Conservation (phyloP, 305 asterid species). For the Fraxinus platypoda region DNA sequence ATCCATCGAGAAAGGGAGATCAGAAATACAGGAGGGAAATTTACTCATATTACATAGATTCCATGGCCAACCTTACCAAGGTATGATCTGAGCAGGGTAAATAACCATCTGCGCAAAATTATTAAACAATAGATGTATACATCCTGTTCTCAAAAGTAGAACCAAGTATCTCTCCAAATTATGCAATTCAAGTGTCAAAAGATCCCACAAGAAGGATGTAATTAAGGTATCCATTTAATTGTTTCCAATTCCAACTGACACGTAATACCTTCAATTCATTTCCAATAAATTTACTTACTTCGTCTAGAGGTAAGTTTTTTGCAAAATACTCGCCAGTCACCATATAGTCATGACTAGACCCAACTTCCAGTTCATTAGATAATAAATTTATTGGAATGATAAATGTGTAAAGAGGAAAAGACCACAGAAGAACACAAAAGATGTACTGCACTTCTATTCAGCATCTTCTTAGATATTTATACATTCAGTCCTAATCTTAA, state of each 20-base stretch:
- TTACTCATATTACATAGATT: conserved; percentile 9
- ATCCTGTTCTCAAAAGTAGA: not conserved
- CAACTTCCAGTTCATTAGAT: not conserved
- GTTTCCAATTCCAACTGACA: not conserved
- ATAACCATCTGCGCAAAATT: conserved; percentile 11
- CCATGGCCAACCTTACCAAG: conserved; percentile 16
- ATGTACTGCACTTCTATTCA: not conserved
- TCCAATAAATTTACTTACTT: not conserved
- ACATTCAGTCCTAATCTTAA: not conserved
- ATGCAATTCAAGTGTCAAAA: not conserved
- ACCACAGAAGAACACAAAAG: not conserved
- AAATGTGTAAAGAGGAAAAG: not conserved
- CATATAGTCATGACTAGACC: not conserved
- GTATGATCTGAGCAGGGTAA: conserved; percentile 5
- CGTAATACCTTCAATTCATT: not conserved
- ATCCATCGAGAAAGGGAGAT: conserved; percentile 20
- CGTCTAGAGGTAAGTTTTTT: not conserved
- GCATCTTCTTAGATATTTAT: not conserved
- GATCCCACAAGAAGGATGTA: not conserved
- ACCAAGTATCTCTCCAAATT: not conserved
- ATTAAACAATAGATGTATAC: not conserved
- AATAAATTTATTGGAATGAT: not conserved
- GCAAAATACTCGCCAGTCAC: not conserved
- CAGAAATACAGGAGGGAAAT: not conserved
- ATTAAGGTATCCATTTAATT: not conserved